Conservation (phyloP, 768 basidiomycete species). For the Lentinula raphanica region DNA sequence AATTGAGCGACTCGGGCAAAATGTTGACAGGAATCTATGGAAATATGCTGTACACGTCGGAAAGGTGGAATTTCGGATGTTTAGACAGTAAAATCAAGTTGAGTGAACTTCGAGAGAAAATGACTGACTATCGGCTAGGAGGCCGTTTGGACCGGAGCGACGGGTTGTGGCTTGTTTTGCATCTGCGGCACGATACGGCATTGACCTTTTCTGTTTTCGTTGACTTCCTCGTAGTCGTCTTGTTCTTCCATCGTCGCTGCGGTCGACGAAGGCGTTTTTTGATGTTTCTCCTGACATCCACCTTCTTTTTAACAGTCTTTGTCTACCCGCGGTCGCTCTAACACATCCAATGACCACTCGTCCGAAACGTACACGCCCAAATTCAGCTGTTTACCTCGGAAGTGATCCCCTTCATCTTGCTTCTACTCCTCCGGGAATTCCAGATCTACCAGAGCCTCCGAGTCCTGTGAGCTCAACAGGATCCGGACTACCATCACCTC, state of each 20-base stretch:
- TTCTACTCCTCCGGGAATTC: slow-evolving; percentile 41
- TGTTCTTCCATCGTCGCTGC: slow-evolving; percentile 4
- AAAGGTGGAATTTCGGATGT: too few species aligned
- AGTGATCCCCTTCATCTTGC: slow-evolving; percentile 27
- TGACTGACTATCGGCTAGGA: too few species aligned
- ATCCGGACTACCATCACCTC: slow-evolving; percentile 77
- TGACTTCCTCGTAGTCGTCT: not conserved
- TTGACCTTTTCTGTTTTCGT: not conserved
- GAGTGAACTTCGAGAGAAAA: too few species aligned
- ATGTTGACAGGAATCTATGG: too few species aligned
- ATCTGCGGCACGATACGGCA: too few species aligned
- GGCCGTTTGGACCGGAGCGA: too few species aligned
- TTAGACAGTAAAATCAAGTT: too few species aligned
- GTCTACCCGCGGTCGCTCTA: not conserved
- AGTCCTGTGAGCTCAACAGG: slow-evolving; percentile 48
- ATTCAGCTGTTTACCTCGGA: slow-evolving; percentile 58
- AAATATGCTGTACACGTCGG: too few species aligned
- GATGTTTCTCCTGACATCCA: not conserved
- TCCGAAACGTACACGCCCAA: slow-evolving; percentile 32
- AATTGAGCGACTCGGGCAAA: too few species aligned
- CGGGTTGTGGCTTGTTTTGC: too few species aligned
- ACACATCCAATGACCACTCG: slow-evolving; percentile 57
- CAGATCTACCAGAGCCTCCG: slow-evolving; percentile 70
- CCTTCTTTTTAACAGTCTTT: not conserved
- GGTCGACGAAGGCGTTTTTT: slow-evolving; percentile 8